Evolutionary conservation across 2,329 filamentous ascomycete species (phyloP).

Genomic region (Hysterium pulicare): DNA sequence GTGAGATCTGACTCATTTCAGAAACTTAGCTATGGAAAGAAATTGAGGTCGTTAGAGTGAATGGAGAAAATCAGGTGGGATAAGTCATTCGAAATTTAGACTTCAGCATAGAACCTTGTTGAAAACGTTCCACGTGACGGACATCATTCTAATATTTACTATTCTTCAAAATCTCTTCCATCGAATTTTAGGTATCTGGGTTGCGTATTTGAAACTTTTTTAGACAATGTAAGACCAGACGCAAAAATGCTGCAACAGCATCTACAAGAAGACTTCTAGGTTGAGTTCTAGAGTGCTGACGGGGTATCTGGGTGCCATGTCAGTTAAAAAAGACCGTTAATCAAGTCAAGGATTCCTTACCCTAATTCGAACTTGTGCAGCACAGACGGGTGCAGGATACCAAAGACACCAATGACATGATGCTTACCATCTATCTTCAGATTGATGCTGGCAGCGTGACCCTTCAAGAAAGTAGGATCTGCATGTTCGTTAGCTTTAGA

Average conservation of each 20-base stretch:
- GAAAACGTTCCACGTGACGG: too few species aligned
- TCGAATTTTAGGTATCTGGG: background rate
- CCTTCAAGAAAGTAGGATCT: conserved; percentile 86
- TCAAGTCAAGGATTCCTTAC: conserved; percentile 43
- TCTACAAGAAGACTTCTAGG: conserved; percentile 81
- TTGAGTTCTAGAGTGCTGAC: conserved; percentile 94
- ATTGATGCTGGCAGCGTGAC: conserved; percentile 82
- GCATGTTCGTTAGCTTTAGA: conserved; percentile 11
- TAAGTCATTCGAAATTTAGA: background rate
- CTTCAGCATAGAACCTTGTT: background rate
- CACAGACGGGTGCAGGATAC: conserved; percentile 89
- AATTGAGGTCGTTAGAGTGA: background rate
- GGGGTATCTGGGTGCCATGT: conserved; percentile 62
- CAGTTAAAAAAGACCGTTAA: conserved; percentile 11
- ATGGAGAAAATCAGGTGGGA: background rate
- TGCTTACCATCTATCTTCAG: conserved; percentile 72
- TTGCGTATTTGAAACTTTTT: background rate
- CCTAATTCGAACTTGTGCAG: conserved; percentile 90
- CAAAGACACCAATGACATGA: conserved; percentile 79
- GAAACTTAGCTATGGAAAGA: background rate
- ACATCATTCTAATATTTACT: too few species aligned
- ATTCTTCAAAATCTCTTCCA: background rate
- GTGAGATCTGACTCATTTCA: background rate
- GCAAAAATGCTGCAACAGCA: background rate
- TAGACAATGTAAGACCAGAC: background rate